A percentile compares a stretch with the other conserved stretches of the same genome.
Conservation (phyloP, 345 rosid genomes). For the Euphorbia peplus region DNA sequence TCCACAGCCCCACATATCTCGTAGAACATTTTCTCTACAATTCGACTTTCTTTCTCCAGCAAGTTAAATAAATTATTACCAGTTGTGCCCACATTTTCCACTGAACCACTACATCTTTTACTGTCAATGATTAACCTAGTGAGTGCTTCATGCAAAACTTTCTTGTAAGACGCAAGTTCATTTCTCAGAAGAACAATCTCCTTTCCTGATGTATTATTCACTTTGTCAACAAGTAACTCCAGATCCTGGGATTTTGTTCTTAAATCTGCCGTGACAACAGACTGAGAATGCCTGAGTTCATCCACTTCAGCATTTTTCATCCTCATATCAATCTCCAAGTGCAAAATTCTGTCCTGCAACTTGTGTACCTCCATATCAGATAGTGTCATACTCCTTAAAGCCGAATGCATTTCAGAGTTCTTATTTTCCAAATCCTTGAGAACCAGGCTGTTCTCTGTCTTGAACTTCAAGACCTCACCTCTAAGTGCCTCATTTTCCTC, state of each 20-base stretch:
- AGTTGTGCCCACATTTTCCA: constrained; percentile 24
- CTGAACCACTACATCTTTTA: constrained; percentile 32
- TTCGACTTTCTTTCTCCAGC: constrained; percentile 29
- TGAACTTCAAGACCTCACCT: constrained; percentile 36
- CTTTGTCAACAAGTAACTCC: constrained; percentile 30
- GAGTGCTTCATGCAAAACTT: constrained; percentile 30
- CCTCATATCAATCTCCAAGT: constrained; percentile 51
- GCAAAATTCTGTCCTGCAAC: constrained; percentile 40
- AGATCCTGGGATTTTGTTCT: constrained; percentile 39
- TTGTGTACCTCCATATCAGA: constrained; percentile 35
- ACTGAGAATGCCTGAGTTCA: constrained; percentile 44
- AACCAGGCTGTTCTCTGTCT: constrained; percentile 33
- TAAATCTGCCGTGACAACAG: constrained; percentile 42
- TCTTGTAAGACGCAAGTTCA: constrained; percentile 26
- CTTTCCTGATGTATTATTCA: constrained; percentile 35
- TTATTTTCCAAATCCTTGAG: constrained; percentile 47
- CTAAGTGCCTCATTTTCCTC: constrained; percentile 34
- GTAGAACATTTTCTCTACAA: constrained; percentile 43
- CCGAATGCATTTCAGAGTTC: constrained; percentile 41
- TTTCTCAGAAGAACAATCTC: constrained; percentile 40
- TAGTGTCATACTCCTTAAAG: constrained; percentile 20
- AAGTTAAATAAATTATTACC: constrained; percentile 20
- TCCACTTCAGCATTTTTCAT: constrained; percentile 47
- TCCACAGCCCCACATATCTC: constrained; percentile 47
- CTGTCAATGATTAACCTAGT: constrained; percentile 33